A percentile compares a stretch with the other conserved stretches of the same genome.
Evolutionary conservation across 495 filamentous ascomycete species (phyloP).

Genomic region (Astrothelium macrocarpum): DNA sequence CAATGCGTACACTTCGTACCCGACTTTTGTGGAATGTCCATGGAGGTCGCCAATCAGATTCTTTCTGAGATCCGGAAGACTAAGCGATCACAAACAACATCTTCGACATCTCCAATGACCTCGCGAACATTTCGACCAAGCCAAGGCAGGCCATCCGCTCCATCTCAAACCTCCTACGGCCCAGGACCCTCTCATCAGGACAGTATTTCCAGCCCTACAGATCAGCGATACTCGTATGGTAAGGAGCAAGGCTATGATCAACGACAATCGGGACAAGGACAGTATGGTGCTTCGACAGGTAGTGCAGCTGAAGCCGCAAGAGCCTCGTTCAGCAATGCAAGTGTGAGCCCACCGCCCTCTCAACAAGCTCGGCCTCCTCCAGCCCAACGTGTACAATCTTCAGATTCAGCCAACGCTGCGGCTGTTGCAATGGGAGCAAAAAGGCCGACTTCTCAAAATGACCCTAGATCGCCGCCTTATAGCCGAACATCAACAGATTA

Average conservation of each 20-base stretch:
- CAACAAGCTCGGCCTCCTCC: conserved; percentile 33
- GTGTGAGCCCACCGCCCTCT: conserved; percentile 30
- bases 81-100: conserved; percentile 43
- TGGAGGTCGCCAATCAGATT: conserved; percentile 93
- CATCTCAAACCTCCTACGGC: conserved; percentile 27
- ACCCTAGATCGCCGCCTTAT: conserved; percentile 27
- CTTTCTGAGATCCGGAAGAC: conserved; percentile 55
- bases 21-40: conserved; percentile 99
- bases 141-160: conserved; percentile 32
- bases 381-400: conserved; percentile 37
- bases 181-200: conserved; percentile 24
- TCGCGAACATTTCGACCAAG: conserved; percentile 56
- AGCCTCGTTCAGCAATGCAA: conserved; percentile 29
- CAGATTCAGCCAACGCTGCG: conserved; percentile 37
- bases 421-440: conserved; percentile 38
- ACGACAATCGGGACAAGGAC: conserved; percentile 1
- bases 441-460: conserved; percentile 27
- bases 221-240: conserved; percentile 42
- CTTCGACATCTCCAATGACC: conserved; percentile 45
- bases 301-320: conserved; percentile 42
- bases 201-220: conserved; percentile 33
- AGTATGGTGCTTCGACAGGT: conserved; percentile 30
- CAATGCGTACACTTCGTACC: conserved; percentile 91
- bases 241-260: conserved; percentile 21
- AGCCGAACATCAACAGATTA: conserved; percentile 39